A percentile compares a stretch with the other conserved stretches of the same genome.
Evolutionary conservation across 805 yeast genomes (phyloP).

Genomic region (Hagleromyces aurorensis): DNA sequence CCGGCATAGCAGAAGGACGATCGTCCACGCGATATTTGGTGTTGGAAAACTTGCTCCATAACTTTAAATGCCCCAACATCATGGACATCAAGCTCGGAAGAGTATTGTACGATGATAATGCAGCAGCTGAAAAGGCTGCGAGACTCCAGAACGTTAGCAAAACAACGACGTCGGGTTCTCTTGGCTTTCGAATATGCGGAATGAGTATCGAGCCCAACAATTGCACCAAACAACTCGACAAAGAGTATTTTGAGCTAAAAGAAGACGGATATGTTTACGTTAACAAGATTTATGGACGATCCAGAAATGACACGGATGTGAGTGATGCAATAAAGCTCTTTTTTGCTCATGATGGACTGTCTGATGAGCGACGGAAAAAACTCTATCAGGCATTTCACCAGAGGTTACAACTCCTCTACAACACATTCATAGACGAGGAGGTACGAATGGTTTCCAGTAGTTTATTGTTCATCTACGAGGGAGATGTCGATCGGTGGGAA

Average conservation of each 20-base stretch:
- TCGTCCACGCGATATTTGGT: conserved; percentile 62
- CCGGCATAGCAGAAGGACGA: too few relatives aligned
- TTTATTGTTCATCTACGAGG: conserved; percentile 66
- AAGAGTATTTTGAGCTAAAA: conserved; percentile 12
- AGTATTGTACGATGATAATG: conserved; percentile 53
- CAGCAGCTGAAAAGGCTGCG: conserved; percentile 49
- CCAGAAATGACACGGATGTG: conserved; percentile 38
- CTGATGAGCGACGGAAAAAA: conserved; percentile 27
- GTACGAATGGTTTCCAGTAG: conserved; percentile 65
- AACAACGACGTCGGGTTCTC: conserved; percentile 72
- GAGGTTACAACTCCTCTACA: conserved; percentile 59
- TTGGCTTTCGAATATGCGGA: conserved; percentile 79
- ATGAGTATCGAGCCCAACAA: conserved; percentile 47
- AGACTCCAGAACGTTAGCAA: conserved; percentile 58
- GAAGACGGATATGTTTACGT: conserved; percentile 41
- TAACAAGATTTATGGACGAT: conserved; percentile 68
- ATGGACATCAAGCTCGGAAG: conserved; percentile 81
- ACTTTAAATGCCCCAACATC: conserved; percentile 58
- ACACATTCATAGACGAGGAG: conserved; percentile 55
- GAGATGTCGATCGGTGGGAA: conserved; percentile 50
- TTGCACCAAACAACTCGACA: conserved; percentile 13
- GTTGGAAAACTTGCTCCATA: conserved; percentile 58
- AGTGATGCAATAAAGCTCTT: conserved; percentile 38
- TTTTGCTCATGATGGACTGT: conserved; percentile 36
- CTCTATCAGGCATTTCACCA: conserved; percentile 41